Conservation (phyloP, 352 stramenopile species). For the Pythium monospermum region DNA sequence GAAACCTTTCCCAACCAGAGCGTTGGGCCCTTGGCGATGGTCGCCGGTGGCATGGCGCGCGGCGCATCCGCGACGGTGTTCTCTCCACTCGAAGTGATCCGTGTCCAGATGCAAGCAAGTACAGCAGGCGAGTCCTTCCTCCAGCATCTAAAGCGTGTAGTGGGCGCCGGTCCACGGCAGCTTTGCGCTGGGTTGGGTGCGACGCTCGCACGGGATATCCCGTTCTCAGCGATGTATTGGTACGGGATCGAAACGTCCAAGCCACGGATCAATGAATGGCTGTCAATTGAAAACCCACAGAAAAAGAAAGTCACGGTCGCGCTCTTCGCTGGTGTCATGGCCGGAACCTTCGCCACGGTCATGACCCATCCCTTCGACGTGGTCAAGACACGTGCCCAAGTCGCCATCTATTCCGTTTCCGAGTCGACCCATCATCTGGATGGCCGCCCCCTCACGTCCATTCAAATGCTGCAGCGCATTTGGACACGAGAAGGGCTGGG, state of each 20-base stretch:
- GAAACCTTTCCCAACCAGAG: conserved; percentile 32
- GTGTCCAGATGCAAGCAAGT: conserved; percentile 77
- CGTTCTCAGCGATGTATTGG: conserved; percentile 95
- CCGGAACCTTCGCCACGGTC: conserved; percentile 82
- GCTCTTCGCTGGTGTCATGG: conserved; percentile 78
- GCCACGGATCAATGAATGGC: conserved; percentile 26
- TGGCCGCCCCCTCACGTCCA: conserved; percentile 21
- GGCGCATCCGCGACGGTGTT: conserved; percentile 60
- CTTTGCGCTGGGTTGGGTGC: conserved; percentile 76
- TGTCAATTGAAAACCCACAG: conserved; percentile 28
- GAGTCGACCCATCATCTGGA: conserved; percentile 17
- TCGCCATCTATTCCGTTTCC: conserved; percentile 42
- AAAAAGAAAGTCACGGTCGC: conserved; percentile 44
- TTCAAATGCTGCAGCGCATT: conserved; percentile 45
- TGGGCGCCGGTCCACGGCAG: conserved; percentile 33
- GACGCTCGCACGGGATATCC: conserved; percentile 92
- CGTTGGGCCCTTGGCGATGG: conserved; percentile 39
- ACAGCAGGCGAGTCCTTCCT: conserved; percentile 49
- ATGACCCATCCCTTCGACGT: conserved; percentile 95
- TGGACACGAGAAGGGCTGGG: conserved; percentile 34
- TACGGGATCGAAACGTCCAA: conserved; percentile 86
- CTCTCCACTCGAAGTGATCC: conserved; percentile 82
- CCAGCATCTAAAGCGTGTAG: conserved; percentile 33
- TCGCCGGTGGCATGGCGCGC: conserved; percentile 47
- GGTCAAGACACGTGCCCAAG: conserved; percentile 90